These are phyloP conservation scores for Prunus salicina DNA, from an alignment of 306 rosid genomes.

Conservation along the genomic window DNA sequence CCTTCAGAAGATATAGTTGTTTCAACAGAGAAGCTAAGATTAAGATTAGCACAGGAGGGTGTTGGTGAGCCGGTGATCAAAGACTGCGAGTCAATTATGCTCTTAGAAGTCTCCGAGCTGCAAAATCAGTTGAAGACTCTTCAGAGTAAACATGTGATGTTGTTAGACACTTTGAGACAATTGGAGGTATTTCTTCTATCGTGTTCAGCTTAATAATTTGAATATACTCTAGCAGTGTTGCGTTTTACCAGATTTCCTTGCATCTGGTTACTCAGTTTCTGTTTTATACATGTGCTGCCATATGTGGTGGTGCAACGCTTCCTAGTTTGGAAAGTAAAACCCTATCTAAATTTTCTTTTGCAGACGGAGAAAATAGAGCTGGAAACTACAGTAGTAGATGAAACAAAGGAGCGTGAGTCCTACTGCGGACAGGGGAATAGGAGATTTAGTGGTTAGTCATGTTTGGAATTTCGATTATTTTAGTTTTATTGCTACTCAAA, in stretches of 20 bases:
- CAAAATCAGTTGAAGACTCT: constrained; percentile 73
- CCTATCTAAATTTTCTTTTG: constrained; percentile 21
- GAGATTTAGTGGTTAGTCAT: constrained; percentile 84
- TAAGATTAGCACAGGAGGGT: constrained; percentile 77
- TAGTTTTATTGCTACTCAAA: not conserved
- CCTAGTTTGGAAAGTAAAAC: not conserved
- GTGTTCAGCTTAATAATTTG: not conserved
- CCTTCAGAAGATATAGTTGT: constrained; percentile 74
- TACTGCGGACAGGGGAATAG: constrained; percentile 87
- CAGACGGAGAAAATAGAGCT: constrained; percentile 97
- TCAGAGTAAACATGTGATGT: constrained; percentile 69
- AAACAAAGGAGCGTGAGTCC: constrained; percentile 97
- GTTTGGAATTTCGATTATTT: constrained; percentile 9
- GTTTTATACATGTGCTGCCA: not conserved
- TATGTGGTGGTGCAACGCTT: not conserved
- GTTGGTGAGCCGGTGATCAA: constrained; percentile 58
- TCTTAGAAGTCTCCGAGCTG: constrained; percentile 79
- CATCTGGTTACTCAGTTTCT: not conserved
- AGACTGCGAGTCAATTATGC: constrained; percentile 91
- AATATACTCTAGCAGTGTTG: not conserved
- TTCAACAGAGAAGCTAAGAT: constrained; percentile 86
- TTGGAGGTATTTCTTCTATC: constrained; percentile 66
- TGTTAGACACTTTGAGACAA: constrained; percentile 80
- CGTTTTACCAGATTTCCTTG: not conserved
- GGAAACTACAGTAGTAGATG: constrained; percentile 97